Evolutionary conservation across 2,329 filamentous ascomycete genomes (phyloP).

Genomic region (Bipolaris zeicola): DNA sequence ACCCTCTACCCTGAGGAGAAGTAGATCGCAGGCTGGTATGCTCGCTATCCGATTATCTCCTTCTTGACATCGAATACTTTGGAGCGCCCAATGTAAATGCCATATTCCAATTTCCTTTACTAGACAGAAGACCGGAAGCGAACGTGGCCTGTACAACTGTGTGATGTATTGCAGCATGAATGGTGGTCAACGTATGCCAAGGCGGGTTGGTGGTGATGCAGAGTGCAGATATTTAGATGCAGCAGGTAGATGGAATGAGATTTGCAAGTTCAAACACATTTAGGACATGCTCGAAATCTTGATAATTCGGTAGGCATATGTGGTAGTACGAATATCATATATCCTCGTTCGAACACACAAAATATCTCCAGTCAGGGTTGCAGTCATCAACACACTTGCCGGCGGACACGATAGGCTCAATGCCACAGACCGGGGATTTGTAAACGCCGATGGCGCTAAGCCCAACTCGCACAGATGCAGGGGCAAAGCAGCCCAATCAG

Average conservation of each 20-base stretch:
- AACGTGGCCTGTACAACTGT: constrained; percentile 34
- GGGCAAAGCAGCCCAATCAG: constrained; percentile 12
- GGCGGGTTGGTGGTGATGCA: neutral
- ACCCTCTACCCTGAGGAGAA: constrained; percentile 75
- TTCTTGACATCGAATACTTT: constrained; percentile 20
- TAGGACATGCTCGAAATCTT: neutral
- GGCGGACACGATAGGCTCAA: neutral
- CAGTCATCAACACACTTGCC: neutral
- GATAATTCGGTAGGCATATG: neutral
- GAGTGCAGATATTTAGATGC: constrained; percentile 34
- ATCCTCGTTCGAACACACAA: neutral
- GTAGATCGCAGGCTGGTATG: constrained; percentile 27
- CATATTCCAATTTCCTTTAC: constrained; percentile 26
- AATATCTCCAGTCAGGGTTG: neutral
- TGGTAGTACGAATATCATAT: neutral
- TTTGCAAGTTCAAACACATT: constrained; percentile 31
- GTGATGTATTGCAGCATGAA: constrained; percentile 31
- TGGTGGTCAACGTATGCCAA: neutral
- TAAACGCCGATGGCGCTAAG: constrained; percentile 13
- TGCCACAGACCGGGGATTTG: constrained; percentile 3
- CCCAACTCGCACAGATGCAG: neutral
- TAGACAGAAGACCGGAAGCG: constrained; percentile 28
- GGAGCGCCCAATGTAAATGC: constrained; percentile 31
- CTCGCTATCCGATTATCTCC: constrained; percentile 16
- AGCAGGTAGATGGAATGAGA: constrained; percentile 21